These are phyloP conservation scores for Neospora caninum DNA, from an alignment of 169 alveolate genomes.

Conservation along the genomic window DNA sequence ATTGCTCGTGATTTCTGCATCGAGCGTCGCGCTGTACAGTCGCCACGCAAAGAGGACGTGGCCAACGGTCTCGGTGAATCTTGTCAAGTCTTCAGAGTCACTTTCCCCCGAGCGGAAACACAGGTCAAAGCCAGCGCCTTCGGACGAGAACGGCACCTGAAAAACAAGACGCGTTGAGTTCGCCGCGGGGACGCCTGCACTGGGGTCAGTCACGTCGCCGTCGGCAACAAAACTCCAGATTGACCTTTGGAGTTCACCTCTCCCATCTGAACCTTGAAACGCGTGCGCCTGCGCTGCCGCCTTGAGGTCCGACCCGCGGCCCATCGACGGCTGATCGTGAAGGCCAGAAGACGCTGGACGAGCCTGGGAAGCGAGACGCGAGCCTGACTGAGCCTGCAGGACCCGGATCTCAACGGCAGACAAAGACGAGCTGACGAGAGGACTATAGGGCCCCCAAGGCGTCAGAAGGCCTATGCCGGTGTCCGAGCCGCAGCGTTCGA, in stretches of 20 bases:
- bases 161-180: neutral
- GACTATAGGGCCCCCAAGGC: neutral
- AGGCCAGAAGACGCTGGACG: neutral
- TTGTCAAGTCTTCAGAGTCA: neutral
- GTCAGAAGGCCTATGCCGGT: neutral
- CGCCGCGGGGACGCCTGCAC: neutral
- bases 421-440: neutral
- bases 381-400: neutral
- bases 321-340: neutral
- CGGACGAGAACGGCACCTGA: neutral
- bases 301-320: too few species aligned
- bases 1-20: too few species aligned
- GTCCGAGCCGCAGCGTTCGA: neutral
- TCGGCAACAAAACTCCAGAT: neutral
- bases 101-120: neutral
- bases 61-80: conserved; percentile 14
- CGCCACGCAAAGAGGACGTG: neutral
- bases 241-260: neutral
- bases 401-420: neutral
- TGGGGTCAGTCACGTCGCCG: neutral
- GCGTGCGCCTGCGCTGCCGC: too few species aligned
- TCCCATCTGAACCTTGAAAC: too few species aligned
- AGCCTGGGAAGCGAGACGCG: neutral
- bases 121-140: neutral
- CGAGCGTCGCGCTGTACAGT: neutral